Evolutionary conservation across 768 basidiomycete species (phyloP), one percentile per base, ranked within the genome.

Genomic region (Kwoniella pini): DNA sequence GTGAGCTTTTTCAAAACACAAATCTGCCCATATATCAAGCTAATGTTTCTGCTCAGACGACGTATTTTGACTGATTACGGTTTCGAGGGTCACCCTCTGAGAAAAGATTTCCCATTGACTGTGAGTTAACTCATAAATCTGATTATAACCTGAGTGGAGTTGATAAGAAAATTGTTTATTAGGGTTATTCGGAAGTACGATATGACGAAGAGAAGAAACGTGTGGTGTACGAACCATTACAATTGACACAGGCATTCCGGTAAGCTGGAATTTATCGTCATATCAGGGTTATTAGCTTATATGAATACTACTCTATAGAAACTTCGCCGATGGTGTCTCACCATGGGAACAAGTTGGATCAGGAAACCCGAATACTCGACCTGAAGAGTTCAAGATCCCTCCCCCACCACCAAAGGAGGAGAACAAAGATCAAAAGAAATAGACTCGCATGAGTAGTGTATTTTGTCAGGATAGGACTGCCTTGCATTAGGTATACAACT

Each of bases 21-120:
- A 21, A 21, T 44, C 4, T 51, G 15, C 22, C 19, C 13, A 40
- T 31, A 13, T 22, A 15, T 52, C 24, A 22, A 27, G 27, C 46
- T 33, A 27, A 33, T 33, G n/a, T 55, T 56, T 0, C n/a, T 60
- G 48, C 15, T 15, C 49, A 94, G 91, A 27, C 93, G 96, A 64
- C 90, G 96, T 54, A 93, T 99, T 79, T 82, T 99, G 71, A 99
- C 96, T 42, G 96, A 99, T 79, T 99, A 99, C 79, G 96, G 94
- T 57, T 96, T 97, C 71, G 94, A 98, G 80, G 96, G 96, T 21
- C 93, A 99, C 76, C 96, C 96, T 10, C 80, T 99, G 45, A 86
- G 96, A 64, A 99, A 99, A 79, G 96, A 99, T 77, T 99, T 98
- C 84, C 96, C 96, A 30, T 80, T 99, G 69, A 96, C 93, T 9